Evolutionary conservation across 257 asterid genomes (phyloP).

Genomic region (Cordia subcordata): DNA sequence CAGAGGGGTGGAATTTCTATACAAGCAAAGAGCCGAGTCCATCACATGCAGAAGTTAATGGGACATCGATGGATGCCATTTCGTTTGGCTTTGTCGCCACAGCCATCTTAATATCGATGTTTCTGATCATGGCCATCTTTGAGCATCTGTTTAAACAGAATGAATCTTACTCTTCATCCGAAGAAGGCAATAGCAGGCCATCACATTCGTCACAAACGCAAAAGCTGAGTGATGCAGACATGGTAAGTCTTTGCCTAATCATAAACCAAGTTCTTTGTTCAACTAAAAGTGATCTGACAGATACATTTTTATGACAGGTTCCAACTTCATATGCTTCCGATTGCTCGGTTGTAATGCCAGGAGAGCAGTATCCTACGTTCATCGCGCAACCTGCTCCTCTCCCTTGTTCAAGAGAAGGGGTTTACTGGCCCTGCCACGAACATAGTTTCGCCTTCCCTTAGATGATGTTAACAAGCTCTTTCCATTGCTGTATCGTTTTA

Average conservation of each 20-base stretch:
- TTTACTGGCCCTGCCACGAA: constrained; percentile 44
- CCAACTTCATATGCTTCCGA: constrained; percentile 42
- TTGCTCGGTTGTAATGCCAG: constrained; percentile 82
- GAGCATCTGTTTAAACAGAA: constrained; percentile 59
- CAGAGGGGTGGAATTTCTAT: constrained; percentile 48
- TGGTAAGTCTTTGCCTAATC: constrained; percentile 13
- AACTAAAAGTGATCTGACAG: not conserved
- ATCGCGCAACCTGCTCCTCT: constrained; percentile 83
- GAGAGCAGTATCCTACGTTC: constrained; percentile 71
- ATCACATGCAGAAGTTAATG: constrained; percentile 36
- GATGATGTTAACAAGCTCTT: not conserved
- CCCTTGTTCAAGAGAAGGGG: constrained; percentile 69
- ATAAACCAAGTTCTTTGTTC: not conserved
- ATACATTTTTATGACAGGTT: constrained; percentile 30
- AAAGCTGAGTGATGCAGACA: constrained; percentile 31
- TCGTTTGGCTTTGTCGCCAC: constrained; percentile 88
- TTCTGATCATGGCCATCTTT: constrained; percentile 79
- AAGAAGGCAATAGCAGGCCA: constrained; percentile 10
- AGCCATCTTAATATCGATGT: constrained; percentile 72
- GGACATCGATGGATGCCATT: constrained; percentile 76
- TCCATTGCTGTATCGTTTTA: not conserved
- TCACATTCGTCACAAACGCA: constrained; percentile 22
- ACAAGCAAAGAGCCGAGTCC: constrained; percentile 41
- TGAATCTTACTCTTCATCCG: constrained; percentile 29
- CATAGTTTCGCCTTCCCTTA: constrained; percentile 15